Evolutionary conservation across 768 basidiomycete genomes (phyloP).

Genomic region (Hydnum rufescens): DNA sequence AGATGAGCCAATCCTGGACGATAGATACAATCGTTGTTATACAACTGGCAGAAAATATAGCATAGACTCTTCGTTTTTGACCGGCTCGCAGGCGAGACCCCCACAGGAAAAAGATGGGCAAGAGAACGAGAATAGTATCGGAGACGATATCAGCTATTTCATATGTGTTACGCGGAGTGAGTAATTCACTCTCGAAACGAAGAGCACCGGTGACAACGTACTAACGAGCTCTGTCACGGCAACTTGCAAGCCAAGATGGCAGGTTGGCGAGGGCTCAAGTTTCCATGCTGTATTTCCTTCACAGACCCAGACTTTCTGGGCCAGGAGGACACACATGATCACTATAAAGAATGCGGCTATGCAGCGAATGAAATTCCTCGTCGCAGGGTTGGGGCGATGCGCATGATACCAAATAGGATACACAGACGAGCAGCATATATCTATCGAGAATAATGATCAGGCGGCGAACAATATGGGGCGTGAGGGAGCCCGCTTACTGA

Average conservation of each 20-base stretch:
- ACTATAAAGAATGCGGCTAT: neutral
- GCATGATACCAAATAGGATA: neutral
- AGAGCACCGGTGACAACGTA: neutral
- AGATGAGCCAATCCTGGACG: neutral
- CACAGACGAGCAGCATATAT: neutral
- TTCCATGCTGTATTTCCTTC: neutral
- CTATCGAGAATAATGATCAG: neutral
- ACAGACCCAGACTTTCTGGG: neutral
- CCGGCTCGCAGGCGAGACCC: neutral
- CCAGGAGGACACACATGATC: neutral
- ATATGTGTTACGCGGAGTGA: neutral
- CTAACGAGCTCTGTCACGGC: neutral
- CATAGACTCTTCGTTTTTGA: neutral
- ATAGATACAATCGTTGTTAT: neutral
- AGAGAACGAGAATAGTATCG: neutral
- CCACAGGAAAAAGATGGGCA: neutral
- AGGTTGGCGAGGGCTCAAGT: neutral
- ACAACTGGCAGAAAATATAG: neutral
- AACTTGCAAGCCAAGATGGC: neutral
- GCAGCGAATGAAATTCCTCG: neutral
- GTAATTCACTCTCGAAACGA: neutral
- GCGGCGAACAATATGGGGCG: neutral
- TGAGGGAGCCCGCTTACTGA: neutral
- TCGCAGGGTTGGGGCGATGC: neutral
- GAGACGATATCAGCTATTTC: neutral